phyloP scores from a whole-genome alignment of 2,329 filamentous ascomycete species.

The Pseudogymnoascus sp. region DNA sequence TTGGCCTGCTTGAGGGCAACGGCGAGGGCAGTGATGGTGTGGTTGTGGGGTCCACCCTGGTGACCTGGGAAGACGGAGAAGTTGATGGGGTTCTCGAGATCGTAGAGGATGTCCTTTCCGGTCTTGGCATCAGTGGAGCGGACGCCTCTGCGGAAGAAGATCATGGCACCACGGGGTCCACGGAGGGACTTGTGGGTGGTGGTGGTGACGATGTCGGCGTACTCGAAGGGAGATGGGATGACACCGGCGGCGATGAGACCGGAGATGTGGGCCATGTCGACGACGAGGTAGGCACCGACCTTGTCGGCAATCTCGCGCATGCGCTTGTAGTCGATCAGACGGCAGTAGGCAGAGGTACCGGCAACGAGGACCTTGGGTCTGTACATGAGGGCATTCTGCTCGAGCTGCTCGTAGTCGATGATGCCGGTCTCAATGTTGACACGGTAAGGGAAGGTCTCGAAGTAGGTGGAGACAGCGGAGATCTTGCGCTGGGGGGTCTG shows the following conservation, averaged over 20 bases:
- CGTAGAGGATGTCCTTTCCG: conserved; percentile 82
- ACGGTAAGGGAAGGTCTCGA: conserved; percentile 96
- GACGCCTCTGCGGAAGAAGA: conserved; percentile 98
- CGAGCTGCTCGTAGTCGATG: conserved; percentile 91
- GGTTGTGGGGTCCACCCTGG: conserved; percentile 97
- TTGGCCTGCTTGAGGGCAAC: conserved; percentile 93
- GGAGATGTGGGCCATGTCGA: conserved; percentile 98
- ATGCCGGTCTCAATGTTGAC: conserved; percentile 83
- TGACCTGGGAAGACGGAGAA: conserved; percentile 98
- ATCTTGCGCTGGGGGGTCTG: conserved; percentile 96
- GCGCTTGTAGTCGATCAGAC: conserved; percentile 89
- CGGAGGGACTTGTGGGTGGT: conserved; percentile 99
- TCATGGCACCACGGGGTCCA: conserved; percentile 97
- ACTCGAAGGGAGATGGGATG: conserved; percentile 83
- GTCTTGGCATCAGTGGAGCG: conserved; percentile 84
- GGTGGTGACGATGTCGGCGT: conserved; percentile 95
- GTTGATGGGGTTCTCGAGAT: conserved; percentile 94
- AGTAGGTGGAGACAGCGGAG: conserved; percentile 96
- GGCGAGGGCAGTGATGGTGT: conserved; percentile 95
- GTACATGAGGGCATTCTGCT: conserved; percentile 85
- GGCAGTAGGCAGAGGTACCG: conserved; percentile 96
- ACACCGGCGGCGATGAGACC: conserved; percentile 88
- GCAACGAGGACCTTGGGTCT: conserved; percentile 94
- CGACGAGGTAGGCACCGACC: conserved; percentile 87
- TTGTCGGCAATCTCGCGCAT: conserved; percentile 95